Evolutionary conservation across 2,329 filamentous ascomycete species (phyloP).

Genomic region (Podosphaera fusca): DNA sequence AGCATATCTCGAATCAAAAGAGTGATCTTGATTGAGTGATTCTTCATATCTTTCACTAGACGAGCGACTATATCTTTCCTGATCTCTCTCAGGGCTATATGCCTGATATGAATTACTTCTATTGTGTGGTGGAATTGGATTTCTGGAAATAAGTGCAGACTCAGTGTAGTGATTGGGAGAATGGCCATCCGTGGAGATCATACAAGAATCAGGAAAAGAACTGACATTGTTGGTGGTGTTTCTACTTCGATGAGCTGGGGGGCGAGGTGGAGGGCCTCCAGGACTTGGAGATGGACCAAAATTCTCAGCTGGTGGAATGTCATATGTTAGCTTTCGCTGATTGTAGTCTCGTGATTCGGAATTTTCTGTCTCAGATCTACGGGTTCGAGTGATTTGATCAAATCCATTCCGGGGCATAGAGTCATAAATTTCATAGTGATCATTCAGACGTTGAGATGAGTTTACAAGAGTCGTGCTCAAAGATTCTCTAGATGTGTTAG

Average conservation of each 20-base stretch:
- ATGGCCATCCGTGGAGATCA: slow-evolving; percentile 6
- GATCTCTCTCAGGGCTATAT: slow-evolving; percentile 10
- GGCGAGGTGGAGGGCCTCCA: slow-evolving; percentile 16
- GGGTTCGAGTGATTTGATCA: neutral
- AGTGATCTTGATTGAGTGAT: slow-evolving; percentile 14
- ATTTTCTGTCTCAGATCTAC: slow-evolving; percentile 8
- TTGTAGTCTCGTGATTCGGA: slow-evolving; percentile 10
- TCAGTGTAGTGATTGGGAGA: slow-evolving; percentile 7
- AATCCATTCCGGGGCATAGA: slow-evolving; percentile 5
- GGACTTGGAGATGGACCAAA: slow-evolving; percentile 14
- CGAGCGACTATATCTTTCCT: slow-evolving; percentile 10
- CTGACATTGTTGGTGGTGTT: slow-evolving; percentile 1
- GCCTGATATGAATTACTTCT: slow-evolving; percentile 8
- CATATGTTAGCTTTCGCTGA: slow-evolving; percentile 10
- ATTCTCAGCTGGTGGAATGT: slow-evolving; percentile 11
- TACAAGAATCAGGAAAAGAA: slow-evolving; percentile 1
- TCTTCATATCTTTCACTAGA: slow-evolving; percentile 11
- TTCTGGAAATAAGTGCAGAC: neutral
- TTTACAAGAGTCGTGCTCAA: slow-evolving; percentile 3
- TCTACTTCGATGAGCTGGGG: slow-evolving; percentile 14
- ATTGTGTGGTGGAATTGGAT: slow-evolving; percentile 10
- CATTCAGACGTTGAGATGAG: slow-evolving; percentile 7
- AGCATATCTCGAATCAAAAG: slow-evolving; percentile 17
- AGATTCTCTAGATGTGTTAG: slow-evolving; percentile 8
- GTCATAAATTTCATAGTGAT: slow-evolving; percentile 13